phyloP scores from a whole-genome alignment of 2,329 filamentous ascomycete genomes.

The Metarhizium rileyi region DNA sequence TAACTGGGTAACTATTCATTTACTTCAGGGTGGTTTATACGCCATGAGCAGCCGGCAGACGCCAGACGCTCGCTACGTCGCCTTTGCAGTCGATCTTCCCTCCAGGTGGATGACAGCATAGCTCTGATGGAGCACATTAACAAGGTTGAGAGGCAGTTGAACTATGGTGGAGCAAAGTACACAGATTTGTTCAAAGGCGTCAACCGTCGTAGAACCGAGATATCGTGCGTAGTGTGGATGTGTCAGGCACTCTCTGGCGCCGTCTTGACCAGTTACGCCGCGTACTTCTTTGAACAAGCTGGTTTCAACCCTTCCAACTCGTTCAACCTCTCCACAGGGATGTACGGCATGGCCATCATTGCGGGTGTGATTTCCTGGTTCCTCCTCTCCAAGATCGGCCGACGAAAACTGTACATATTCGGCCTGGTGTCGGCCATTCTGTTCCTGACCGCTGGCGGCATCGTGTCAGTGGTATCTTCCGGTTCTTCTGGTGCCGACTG shows the following conservation, averaged over 20 bases:
- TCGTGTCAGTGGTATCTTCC: conserved; percentile 23
- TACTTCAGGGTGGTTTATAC: neutral
- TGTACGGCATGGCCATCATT: conserved; percentile 29
- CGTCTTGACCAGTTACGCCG: conserved; percentile 12
- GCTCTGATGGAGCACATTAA: conserved; percentile 31
- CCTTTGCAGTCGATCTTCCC: conserved; percentile 20
- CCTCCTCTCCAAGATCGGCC: conserved; percentile 27
- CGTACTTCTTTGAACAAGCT: conserved; percentile 34
- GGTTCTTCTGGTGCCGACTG: conserved; percentile 19
- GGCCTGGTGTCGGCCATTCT: conserved; percentile 21
- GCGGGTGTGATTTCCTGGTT: conserved; percentile 30
- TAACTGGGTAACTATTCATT: no score
- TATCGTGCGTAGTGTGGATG: conserved; percentile 17
- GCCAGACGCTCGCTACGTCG: conserved; percentile 8
- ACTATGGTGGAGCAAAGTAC: conserved; percentile 20
- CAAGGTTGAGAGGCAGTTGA: conserved; percentile 29
- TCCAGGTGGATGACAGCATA: conserved; percentile 33
- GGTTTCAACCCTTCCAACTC: conserved; percentile 27
- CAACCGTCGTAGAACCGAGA: conserved; percentile 19
- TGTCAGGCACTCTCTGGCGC: conserved; percentile 17
- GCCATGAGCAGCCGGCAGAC: neutral
- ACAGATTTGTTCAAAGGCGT: conserved; percentile 9
- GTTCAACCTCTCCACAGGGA: conserved; percentile 29
- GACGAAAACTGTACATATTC: conserved; percentile 28
- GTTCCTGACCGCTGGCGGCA: conserved; percentile 29